Evolutionary conservation across 495 filamentous ascomycete genomes (phyloP).

Genomic region (Letharia columbiana): DNA sequence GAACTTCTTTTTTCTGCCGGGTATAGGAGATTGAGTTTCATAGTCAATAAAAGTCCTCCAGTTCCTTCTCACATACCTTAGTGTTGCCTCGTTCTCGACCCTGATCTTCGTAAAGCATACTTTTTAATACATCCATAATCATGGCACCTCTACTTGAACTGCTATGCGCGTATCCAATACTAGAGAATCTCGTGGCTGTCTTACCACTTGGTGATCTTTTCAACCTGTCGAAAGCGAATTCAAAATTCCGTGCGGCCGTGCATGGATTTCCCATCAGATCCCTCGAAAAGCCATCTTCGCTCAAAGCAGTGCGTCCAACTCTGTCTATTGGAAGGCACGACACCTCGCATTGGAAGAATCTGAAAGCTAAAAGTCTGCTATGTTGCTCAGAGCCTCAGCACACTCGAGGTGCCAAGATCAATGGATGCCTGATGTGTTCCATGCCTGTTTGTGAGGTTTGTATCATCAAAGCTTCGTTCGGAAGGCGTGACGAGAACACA

Average conservation of each 20-base stretch:
- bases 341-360: conserved; percentile 23
- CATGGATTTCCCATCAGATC: conserved; percentile 21
- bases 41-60: neutral
- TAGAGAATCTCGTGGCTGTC: conserved; percentile 18
- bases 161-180: conserved; percentile 23
- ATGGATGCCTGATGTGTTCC: conserved; percentile 26
- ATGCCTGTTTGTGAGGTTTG: conserved; percentile 29
- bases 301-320: conserved; percentile 2
- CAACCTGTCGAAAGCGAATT: conserved; percentile 24
- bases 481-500: conserved; percentile 22
- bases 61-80: neutral
- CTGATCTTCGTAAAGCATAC: neutral
- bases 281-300: no score
- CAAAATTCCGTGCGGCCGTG: conserved; percentile 21
- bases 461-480: conserved; percentile 26
- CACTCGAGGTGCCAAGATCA: conserved; percentile 18
- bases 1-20: neutral
- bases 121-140: neutral
- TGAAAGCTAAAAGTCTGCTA: conserved; percentile 23
- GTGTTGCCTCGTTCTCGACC: neutral
- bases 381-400: conserved; percentile 23
- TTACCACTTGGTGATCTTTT: conserved; percentile 25
- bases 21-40: neutral
- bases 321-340: conserved; percentile 23
- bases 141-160: conserved; percentile 25